Base-by-base conservation (phyloP, 371 early-diverging fungal genomes). In the Enterospora canceri region DNA sequence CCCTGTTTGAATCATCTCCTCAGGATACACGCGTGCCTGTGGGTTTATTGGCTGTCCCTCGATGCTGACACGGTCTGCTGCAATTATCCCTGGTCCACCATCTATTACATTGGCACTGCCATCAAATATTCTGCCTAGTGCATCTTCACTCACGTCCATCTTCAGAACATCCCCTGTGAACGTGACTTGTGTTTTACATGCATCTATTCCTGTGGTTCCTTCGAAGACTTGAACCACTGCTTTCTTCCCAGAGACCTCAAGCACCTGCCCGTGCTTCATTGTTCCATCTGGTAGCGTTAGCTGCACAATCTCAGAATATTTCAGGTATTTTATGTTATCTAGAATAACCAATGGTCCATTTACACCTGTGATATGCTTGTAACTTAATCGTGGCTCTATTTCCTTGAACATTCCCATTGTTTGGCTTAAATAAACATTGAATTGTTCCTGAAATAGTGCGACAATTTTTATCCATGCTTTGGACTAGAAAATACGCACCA, bases 1-100 rank as follows among this genome's bases (percentile, higher is more conserved):
- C 77, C 99, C 99, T 19, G 99, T 98, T 82, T 98, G 95, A 70
- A 98, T 94, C 97, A 98, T 98, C 84, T 98, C 97, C 83, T 93
- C 94, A 55, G 99, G 99, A 79, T 98, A 98, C 71, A 94, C 91
- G 82, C 99, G 88, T 57, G 91, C 89, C 82, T 85, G 91, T 34
- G 99, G 99, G 83, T 97, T 98, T 82, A 98, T 93, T 33, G 99
- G 97, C 68, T 92, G 91, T 48, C 81, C 82, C 71, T 94, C 87
- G 74, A 98, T 94, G 78, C 95, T 97, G 73, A 97, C 81, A 73
- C 90, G 92, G 68, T 96, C 96, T 76, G 93, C 94, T 33, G 97
- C 94, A 82, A 98, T 91, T 62, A 98, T 91, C 76, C 90, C 89
- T 64, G 97, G 95, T 2, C 99, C 97, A 74, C 91, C 90, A 80